Evolutionary conservation across 2,329 filamentous ascomycete species (phyloP).

Genomic region (Aphanoascus verrucosus): DNA sequence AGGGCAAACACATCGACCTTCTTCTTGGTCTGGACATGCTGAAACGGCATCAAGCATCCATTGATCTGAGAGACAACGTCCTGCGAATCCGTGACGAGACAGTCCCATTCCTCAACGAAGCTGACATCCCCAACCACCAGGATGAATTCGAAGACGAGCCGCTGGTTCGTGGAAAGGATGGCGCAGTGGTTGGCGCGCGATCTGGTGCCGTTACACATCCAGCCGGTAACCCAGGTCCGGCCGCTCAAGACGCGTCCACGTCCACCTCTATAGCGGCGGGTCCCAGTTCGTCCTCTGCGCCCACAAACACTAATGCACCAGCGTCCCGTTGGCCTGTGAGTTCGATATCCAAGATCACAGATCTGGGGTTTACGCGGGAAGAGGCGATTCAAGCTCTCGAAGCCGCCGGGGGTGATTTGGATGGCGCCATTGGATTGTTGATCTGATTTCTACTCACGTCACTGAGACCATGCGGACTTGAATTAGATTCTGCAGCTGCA

Average conservation of each 20-base stretch:
- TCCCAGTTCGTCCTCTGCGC: neutral
- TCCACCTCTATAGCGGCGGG: neutral
- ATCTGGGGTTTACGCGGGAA: conserved; percentile 64
- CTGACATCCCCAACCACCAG: conserved; percentile 71
- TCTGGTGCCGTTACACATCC: conserved; percentile 54
- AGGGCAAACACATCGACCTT: conserved; percentile 91
- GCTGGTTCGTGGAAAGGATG: conserved; percentile 70
- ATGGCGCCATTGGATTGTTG: conserved; percentile 74
- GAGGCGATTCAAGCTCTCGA: conserved; percentile 71
- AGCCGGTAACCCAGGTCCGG: conserved; percentile 18
- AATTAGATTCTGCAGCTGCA: too few relatives aligned
- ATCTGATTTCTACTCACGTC: conserved; percentile 32
- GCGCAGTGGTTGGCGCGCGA: conserved; percentile 75
- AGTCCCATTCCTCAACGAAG: conserved; percentile 81
- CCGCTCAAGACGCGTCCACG: conserved; percentile 2
- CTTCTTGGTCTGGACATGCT: conserved; percentile 93
- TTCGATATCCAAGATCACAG: conserved; percentile 63
- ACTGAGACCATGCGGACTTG: too few relatives aligned
- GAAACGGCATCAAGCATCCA: conserved; percentile 84
- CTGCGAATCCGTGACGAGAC: conserved; percentile 81
- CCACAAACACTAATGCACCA: neutral
- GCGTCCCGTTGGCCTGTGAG: conserved; percentile 43
- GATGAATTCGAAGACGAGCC: conserved; percentile 71
- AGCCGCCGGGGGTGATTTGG: conserved; percentile 73
- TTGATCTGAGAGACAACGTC: conserved; percentile 75